phyloP scores from a whole-genome alignment of 352 stramenopile genomes.

The Phytophthora ohioensis region DNA sequence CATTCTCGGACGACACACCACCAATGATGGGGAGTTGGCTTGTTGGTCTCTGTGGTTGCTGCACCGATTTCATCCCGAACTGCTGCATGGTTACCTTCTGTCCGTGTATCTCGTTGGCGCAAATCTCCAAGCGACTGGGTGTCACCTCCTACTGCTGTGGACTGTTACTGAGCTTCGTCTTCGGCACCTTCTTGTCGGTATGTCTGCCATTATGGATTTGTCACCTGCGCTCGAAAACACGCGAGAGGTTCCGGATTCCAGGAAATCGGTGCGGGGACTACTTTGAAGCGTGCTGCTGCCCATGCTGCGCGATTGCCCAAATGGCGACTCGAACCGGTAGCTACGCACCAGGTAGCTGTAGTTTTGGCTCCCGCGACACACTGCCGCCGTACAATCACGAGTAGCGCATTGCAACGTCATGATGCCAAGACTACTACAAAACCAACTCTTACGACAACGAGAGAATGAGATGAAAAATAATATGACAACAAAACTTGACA shows the following conservation, averaged over 20 bases:
- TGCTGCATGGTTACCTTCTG: constrained; percentile 51
- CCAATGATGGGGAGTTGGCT: constrained; percentile 38
- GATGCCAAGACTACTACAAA: constrained; percentile 21
- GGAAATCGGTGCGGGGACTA: constrained; percentile 46
- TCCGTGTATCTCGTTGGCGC: constrained; percentile 46
- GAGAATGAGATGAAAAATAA: no score
- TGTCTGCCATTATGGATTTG: constrained; percentile 40
- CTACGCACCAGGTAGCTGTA: constrained; percentile 56
- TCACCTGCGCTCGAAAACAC: constrained; percentile 47
- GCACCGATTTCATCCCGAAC: constrained; percentile 46
- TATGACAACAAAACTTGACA: not conserved
- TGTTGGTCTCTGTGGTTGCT: constrained; percentile 36
- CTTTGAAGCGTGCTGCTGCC: constrained; percentile 48
- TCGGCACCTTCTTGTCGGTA: constrained; percentile 22
- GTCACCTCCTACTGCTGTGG: constrained; percentile 34
- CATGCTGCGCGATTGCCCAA: constrained; percentile 62
- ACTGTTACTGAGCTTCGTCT: constrained; percentile 26
- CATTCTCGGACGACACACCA: constrained; percentile 31
- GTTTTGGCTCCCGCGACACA: constrained; percentile 46
- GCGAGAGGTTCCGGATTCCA: constrained; percentile 53
- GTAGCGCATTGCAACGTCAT: constrained; percentile 4
- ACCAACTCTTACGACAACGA: no score
- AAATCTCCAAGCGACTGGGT: constrained; percentile 45
- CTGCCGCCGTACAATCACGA: constrained; percentile 37
- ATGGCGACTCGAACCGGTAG: constrained; percentile 61